Evolutionary conservation across 176 grass and related monocot species (phyloP).

Genomic region (Rhipidocladum racemiflorum): DNA sequence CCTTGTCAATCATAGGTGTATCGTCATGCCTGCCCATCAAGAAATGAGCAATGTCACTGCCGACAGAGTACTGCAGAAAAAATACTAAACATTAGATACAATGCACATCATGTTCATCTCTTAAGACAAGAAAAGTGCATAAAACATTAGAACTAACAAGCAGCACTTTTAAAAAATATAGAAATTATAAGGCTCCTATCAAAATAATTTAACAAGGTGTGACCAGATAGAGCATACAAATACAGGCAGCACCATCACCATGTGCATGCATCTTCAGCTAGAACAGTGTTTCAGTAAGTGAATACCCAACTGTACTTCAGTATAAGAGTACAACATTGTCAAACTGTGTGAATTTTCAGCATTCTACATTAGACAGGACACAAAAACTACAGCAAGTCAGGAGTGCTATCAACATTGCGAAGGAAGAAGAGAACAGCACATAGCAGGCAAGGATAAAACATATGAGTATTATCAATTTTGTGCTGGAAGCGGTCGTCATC

Average conservation of each 20-base stretch:
- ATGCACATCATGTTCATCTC: neutral
- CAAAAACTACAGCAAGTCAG: neutral
- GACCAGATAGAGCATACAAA: neutral
- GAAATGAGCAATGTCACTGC: constrained; percentile 66
- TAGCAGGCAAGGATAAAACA: neutral
- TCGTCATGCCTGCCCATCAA: constrained; percentile 74
- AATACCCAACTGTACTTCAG: neutral
- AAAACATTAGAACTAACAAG: neutral
- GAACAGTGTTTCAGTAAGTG: neutral
- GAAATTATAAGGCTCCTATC: neutral
- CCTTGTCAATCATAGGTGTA: constrained; percentile 64
- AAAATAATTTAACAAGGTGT: neutral
- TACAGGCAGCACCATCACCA: neutral
- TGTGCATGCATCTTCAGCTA: neutral
- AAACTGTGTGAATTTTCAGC: neutral
- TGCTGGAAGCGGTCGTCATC: neutral
- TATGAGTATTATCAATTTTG: neutral
- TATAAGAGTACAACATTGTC: neutral
- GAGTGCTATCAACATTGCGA: neutral
- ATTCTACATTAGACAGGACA: neutral
- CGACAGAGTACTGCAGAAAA: constrained; percentile 47
- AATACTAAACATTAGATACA: neutral
- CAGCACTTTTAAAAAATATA: neutral
- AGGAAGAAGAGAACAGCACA: neutral
- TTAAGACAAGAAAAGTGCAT: neutral